Evolutionary conservation across 768 basidiomycete species (phyloP), one percentile per base, ranked within the genome.

Genomic region (Grammothele lineata): DNA sequence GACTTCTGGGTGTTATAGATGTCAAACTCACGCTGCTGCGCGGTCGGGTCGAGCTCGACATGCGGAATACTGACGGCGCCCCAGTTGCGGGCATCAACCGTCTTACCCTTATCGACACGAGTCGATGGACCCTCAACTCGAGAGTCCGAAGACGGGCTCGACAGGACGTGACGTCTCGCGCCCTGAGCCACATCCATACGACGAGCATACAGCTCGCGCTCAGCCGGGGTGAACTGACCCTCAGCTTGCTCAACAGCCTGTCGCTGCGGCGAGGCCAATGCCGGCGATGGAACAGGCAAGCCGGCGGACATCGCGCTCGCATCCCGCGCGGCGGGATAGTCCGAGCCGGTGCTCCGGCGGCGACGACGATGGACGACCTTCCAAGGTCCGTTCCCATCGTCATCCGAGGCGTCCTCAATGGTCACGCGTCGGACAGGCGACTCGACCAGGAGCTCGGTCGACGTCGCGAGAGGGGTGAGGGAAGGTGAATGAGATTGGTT

Each of bases 1-100:
- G 27, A n/a, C 9, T 14, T 11, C 3, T 22, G 1, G 0, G 19
- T 21, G 5, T 24, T 14, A 17, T 47, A 51, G n/a, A 34, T 3
- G 2, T 40, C 47, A 1, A 40, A 35, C 37, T 40, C 51, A 0
- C 47, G 53, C 4, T 25, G 27, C 45, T 58, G 57, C 12, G 48
- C 45, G 0, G 53, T 48, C 9, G 51, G 54, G 21, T 58, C 48
- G 1, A 58, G 33, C 26, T 58, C 57, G 0, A 42, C 43, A 3
- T 34, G 6, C 1, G 44, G 50, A n/a, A 58, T 50, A 4, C 32
- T 43, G 14, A 34, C 48, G 2, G 43, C 47, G 33, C 57, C 57
- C 57, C 57, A 58, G 40, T 58, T 53, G 19, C 54, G 48, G 14
- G 54, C 50, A 22, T 58, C 54, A 3, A 55, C 41, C 1, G 51